Percentiles rank a stretch among this genome's conserved stretches.
These are phyloP conservation scores for Venustampulla echinocandica DNA, from an alignment of 495 filamentous ascomycete species.

Conservation along the genomic window DNA sequence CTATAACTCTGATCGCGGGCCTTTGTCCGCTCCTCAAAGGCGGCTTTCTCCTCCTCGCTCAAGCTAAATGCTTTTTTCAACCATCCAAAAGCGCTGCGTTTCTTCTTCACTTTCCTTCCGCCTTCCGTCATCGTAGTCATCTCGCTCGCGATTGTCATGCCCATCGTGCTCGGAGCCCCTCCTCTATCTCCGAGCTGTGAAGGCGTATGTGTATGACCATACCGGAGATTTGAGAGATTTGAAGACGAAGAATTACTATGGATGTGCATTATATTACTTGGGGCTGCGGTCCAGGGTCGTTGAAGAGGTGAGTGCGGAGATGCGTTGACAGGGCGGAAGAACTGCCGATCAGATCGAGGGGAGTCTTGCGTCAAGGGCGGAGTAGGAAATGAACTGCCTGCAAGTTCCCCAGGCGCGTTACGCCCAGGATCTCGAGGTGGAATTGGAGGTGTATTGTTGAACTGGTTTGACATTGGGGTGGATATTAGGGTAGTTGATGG, in stretches of 20 bases:
- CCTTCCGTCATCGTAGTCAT: slow-evolving; percentile 18
- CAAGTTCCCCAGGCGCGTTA: neutral
- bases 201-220: slow-evolving; percentile 31
- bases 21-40: slow-evolving; percentile 38
- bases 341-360: slow-evolving; percentile 42
- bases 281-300: slow-evolving; percentile 42
- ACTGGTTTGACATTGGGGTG: slow-evolving; percentile 1
- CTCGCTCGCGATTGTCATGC: slow-evolving; percentile 34
- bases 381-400: neutral
- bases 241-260: slow-evolving; percentile 22
- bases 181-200: slow-evolving; percentile 32
- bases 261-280: slow-evolving; percentile 15
- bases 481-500: neutral
- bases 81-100: slow-evolving; percentile 51
- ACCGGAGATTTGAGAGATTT: slow-evolving; percentile 22
- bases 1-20: slow-evolving; percentile 1
- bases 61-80: slow-evolving; percentile 49
- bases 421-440: too few species aligned
- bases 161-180: slow-evolving; percentile 30
- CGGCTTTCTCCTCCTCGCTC: slow-evolving; percentile 45
- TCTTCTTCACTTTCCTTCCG: slow-evolving; percentile 42
- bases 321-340: slow-evolving; percentile 44
- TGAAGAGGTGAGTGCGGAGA: slow-evolving; percentile 47
- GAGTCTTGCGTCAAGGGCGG: slow-evolving; percentile 26
- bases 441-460: neutral